Conservation (phyloP, 2,329 filamentous ascomycete genomes). For the Hypoxylon sp. region DNA sequence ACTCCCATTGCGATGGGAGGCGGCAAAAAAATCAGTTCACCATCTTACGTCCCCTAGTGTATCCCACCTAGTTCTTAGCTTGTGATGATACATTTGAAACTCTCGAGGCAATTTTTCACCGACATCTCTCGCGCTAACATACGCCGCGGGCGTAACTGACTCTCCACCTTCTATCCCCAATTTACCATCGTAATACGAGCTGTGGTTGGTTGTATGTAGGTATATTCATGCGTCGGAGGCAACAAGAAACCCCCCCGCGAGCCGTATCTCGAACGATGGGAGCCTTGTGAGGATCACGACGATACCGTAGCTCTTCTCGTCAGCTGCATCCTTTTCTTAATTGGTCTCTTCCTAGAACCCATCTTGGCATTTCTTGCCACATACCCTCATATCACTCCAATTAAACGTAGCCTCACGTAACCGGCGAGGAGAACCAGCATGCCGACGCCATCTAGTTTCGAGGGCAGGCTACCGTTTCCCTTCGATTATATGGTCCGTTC, state of each 20-base stretch:
- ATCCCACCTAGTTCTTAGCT: slow-evolving; percentile 13
- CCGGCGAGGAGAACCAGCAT: slow-evolving; percentile 15
- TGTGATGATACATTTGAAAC: slow-evolving; percentile 19
- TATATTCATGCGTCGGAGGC: slow-evolving; percentile 33
- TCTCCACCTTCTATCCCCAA: slow-evolving; percentile 29
- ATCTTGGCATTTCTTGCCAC: slow-evolving; percentile 30
- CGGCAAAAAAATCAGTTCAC: slow-evolving; percentile 35
- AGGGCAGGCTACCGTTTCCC: slow-evolving; percentile 1
- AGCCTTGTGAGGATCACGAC: slow-evolving; percentile 27
- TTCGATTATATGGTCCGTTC: slow-evolving; percentile 3
- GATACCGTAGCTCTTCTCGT: slow-evolving; percentile 19
- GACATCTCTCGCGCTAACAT: slow-evolving; percentile 21
- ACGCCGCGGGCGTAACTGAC: slow-evolving; percentile 22
- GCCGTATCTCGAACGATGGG: slow-evolving; percentile 18
- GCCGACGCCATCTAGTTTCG: slow-evolving; percentile 15
- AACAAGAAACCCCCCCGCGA: slow-evolving; percentile 22
- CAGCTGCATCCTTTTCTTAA: slow-evolving; percentile 7
- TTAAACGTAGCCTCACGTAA: slow-evolving; percentile 23
- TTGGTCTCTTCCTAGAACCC: slow-evolving; percentile 13
- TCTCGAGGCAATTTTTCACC: slow-evolving; percentile 29
- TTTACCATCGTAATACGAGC: slow-evolving; percentile 4
- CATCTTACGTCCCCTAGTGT: slow-evolving; percentile 38
- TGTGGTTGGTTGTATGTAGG: slow-evolving; percentile 18
- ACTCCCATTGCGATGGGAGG: slow-evolving; percentile 31
- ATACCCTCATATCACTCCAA: slow-evolving; percentile 16